phyloP scores from a whole-genome alignment of 2,329 filamentous ascomycete genomes.

The Penicillium sp. region DNA sequence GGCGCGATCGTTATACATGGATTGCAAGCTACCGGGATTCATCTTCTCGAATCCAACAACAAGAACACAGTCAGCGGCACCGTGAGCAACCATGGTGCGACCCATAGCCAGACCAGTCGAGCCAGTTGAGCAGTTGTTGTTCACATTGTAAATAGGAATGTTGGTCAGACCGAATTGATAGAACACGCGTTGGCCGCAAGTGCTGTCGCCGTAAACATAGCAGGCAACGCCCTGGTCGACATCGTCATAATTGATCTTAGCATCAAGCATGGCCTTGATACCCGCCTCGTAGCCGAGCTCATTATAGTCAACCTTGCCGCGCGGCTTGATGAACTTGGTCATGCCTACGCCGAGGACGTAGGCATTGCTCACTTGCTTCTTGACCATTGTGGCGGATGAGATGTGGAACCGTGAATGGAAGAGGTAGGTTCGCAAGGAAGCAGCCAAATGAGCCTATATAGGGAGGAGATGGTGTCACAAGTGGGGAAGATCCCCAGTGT shows the following conservation, averaged over 20 bases:
- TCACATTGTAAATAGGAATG: constrained; percentile 96
- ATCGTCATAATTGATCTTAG: constrained; percentile 90
- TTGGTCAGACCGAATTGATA: constrained; percentile 98
- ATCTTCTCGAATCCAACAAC: constrained; percentile 98
- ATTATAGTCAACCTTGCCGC: constrained; percentile 90
- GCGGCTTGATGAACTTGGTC: constrained; percentile 98
- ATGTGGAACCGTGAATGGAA: neutral
- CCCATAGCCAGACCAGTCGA: constrained; percentile 85
- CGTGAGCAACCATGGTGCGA: constrained; percentile 72
- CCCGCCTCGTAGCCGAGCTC: constrained; percentile 92
- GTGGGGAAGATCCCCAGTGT: constrained; percentile 7
- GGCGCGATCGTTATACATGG: constrained; percentile 78
- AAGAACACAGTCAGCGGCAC: constrained; percentile 81
- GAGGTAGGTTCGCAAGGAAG: neutral
- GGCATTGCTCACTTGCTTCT: constrained; percentile 54
- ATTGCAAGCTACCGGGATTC: constrained; percentile 83
- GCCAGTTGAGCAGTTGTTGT: constrained; percentile 98
- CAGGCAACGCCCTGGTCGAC: constrained; percentile 94
- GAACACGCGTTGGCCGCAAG: constrained; percentile 93
- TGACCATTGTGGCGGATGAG: constrained; percentile 45
- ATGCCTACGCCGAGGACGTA: constrained; percentile 97
- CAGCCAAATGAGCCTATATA: neutral
- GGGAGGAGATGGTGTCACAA: neutral
- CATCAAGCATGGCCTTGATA: constrained; percentile 74
- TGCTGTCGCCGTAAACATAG: constrained; percentile 96